Evolutionary conservation across 306 rosid genomes (phyloP), one percentile per base, ranked within the genome.

Genomic region (Lathyrus sativus): DNA sequence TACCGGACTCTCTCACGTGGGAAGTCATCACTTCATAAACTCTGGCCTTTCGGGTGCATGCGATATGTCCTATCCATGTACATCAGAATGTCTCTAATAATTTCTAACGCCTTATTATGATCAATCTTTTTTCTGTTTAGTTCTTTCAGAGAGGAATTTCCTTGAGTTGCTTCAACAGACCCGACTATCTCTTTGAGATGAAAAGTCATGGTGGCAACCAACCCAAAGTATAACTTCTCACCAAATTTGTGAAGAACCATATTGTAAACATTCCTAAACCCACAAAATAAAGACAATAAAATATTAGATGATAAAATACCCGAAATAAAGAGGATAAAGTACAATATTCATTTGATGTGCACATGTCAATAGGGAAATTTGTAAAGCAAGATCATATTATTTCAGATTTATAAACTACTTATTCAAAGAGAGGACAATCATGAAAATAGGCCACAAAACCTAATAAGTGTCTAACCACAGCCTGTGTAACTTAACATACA

Each of bases 171-270:
- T 77, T 88, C 96, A 82, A 91, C 66, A 14, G 75, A 84, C 74
- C 71, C 78, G 1, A 91, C 87, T 71, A 91, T 91, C 51, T 85
- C 96, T 77, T 77, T 79, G 64, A 85, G 89, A 75, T 88, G 93
- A 22, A 65, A 59, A 64, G 89, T 81, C 95, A 91, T 84, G 19
- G 97, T 88, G 7, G 61, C 51, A 48, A 86, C 92, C 69, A 90
- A 75, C 11, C 92, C 97, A 9, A 81, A 71, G 81, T 90, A 88
- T 45, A 90, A 87, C 87, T 84, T 90, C 75, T 88, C 95, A 14
- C 97, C 97, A 62, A 83, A 88, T 66, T 88, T 88, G 86, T 88
- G 97, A 67, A 91, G 90, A 77, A 91, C 97, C 97, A 91, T 91
- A 75, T 91, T 88, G 80, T 88, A 91, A 2, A 95, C 97, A 65